Evolutionary conservation across 148 eudicot species (phyloP).

Genomic region (Heliosperma pusillum): DNA sequence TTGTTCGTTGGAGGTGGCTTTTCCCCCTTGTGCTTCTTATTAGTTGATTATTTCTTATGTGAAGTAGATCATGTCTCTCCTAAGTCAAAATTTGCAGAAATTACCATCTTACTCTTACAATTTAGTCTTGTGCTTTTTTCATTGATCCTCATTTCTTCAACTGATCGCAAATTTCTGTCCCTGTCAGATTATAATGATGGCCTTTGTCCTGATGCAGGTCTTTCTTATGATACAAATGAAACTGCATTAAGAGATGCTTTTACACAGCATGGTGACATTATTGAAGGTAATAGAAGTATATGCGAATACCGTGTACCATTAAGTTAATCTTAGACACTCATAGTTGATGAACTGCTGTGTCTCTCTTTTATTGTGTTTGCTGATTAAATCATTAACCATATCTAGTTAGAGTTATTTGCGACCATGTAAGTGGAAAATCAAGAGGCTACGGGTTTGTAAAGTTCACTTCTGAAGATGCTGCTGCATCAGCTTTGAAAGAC

Average conservation of each 20-base stretch:
- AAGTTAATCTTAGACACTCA: too few species aligned
- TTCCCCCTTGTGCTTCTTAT: slow-evolving; percentile 5
- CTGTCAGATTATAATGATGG: neutral
- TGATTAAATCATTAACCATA: neutral
- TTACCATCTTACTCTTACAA: too few species aligned
- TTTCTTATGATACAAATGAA: slow-evolving; percentile 72
- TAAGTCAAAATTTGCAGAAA: too few species aligned
- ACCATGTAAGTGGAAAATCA: slow-evolving; percentile 62
- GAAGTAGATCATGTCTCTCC: too few species aligned
- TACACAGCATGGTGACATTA: slow-evolving; percentile 51
- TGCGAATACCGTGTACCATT: neutral
- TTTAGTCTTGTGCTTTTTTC: too few species aligned
- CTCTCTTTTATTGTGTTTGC: neutral
- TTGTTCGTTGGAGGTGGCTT: slow-evolving; percentile 50
- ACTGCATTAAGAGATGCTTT: slow-evolving; percentile 53
- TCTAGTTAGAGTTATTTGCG: slow-evolving; percentile 63
- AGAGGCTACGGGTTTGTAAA: slow-evolving; percentile 72
- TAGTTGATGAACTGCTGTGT: neutral
- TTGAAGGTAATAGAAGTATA: too few species aligned
- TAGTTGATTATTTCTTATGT: neutral
- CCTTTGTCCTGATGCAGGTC: slow-evolving; percentile 38
- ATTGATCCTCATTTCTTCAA: neutral
- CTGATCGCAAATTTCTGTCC: neutral
- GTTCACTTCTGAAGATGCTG: slow-evolving; percentile 48
- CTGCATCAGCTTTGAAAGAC: slow-evolving; percentile 51